Conservation (phyloP, 2,329 filamentous ascomycete genomes). For the Cladosporium sp. region DNA sequence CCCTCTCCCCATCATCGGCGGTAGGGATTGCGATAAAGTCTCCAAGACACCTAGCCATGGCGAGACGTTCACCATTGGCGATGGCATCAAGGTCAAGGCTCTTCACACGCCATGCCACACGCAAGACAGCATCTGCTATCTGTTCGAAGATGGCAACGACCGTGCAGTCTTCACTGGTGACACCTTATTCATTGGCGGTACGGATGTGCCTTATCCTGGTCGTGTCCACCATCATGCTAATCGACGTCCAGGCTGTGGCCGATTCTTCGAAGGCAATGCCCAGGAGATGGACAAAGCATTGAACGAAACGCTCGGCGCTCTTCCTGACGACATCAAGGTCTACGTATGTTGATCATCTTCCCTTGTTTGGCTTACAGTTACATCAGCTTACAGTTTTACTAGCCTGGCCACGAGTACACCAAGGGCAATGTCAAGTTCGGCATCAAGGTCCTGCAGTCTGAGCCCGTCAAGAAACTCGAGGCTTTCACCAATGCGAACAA, state of each 20-base stretch:
- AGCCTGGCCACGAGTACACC: slow-evolving; percentile 98
- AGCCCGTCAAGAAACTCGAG: slow-evolving; percentile 69
- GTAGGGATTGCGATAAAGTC: slow-evolving; percentile 76
- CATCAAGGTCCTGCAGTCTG: slow-evolving; percentile 65
- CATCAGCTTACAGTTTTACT: background rate
- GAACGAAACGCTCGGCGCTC: slow-evolving; percentile 71
- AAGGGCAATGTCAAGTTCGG: slow-evolving; percentile 90
- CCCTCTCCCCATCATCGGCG: slow-evolving; percentile 73
- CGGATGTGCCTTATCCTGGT: slow-evolving; percentile 15
- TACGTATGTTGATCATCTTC: slow-evolving; percentile 53
- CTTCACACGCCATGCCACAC: slow-evolving; percentile 98
- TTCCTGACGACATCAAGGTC: slow-evolving; percentile 87
- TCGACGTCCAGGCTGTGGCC: slow-evolving; percentile 64
- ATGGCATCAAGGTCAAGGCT: slow-evolving; percentile 71
- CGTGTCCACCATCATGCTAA: background rate
- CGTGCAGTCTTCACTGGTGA: slow-evolving; percentile 91
- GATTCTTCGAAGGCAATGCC: slow-evolving; percentile 89
- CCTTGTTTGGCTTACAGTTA: background rate
- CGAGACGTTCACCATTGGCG: slow-evolving; percentile 73
- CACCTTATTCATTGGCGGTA: slow-evolving; percentile 88
- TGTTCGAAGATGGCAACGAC: slow-evolving; percentile 71
- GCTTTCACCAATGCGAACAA: slow-evolving; percentile 71
- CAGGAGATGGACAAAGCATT: slow-evolving; percentile 89
- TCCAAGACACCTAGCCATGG: slow-evolving; percentile 69
- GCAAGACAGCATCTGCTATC: slow-evolving; percentile 96